Percentiles rank a stretch among this genome's conserved stretches.
phyloP scores from a whole-genome alignment of 2,329 filamentous ascomycete genomes.

The Pyrenochaeta sp. region DNA sequence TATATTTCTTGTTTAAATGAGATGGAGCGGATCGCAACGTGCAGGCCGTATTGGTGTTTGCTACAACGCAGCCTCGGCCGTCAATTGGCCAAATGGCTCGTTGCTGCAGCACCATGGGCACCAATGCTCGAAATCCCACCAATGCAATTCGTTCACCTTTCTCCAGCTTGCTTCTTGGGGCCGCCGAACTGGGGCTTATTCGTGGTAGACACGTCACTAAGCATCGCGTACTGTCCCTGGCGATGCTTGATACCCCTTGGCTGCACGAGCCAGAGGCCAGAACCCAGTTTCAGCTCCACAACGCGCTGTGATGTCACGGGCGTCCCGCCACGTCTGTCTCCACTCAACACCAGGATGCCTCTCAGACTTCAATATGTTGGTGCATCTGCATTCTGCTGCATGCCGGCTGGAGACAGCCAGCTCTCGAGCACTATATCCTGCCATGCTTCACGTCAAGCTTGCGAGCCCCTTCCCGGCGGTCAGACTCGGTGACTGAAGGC shows the following conservation, averaged over 20 bases:
- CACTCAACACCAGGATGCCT: conserved; percentile 2
- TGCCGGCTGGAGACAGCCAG: background rate
- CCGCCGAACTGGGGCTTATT: conserved; percentile 12
- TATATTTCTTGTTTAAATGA: conserved; percentile 32
- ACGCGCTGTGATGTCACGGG: conserved; percentile 30
- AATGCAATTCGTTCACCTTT: conserved; percentile 4
- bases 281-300: conserved; percentile 22
- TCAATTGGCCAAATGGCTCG: conserved; percentile 14
- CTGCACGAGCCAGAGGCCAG: conserved; percentile 6
- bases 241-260: conserved; percentile 38
- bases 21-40: conserved; percentile 12
- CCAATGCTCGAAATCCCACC: background rate
- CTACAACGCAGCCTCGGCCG: conserved; percentile 6
- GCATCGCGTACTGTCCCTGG: conserved; percentile 22
- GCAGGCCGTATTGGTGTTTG: conserved; percentile 9
- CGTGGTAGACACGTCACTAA: conserved; percentile 35
- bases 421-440: background rate
- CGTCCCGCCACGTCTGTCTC: conserved; percentile 14
- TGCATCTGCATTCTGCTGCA: background rate
- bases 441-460: background rate
- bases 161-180: background rate
- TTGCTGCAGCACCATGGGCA: conserved; percentile 6
- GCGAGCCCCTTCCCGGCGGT: background rate
- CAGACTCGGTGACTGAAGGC: background rate
- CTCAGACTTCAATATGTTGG: background rate